A percentile compares a stretch with the other conserved stretches of the same genome.
phyloP scores from a whole-genome alignment of 148 eudicot genomes.

The Persicaria maculosa region DNA sequence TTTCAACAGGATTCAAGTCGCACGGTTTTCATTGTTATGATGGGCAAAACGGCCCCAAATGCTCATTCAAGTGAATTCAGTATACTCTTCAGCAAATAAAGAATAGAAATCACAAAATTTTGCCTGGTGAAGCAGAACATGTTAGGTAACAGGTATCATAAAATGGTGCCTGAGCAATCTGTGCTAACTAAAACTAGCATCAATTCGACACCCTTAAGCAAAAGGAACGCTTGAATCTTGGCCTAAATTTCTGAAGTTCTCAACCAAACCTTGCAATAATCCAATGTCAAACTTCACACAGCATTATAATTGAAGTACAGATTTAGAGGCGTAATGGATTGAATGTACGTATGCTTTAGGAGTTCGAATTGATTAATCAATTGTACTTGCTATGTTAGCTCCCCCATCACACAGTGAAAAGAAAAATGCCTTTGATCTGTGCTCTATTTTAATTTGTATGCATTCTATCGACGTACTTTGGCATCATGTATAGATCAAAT shows the following conservation, averaged over 20 bases:
- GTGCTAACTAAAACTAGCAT: neutral
- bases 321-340: neutral
- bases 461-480: neutral
- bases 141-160: neutral
- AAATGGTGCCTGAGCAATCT: neutral
- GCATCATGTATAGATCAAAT: neutral
- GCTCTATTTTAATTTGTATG: neutral
- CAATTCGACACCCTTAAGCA: neutral
- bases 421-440: neutral
- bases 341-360: neutral
- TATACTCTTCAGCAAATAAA: neutral
- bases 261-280: neutral
- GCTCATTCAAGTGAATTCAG: neutral
- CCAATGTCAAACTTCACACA: constrained; percentile 1
- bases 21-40: neutral
- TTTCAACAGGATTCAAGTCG: neutral
- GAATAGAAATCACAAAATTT: neutral
- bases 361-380: neutral
- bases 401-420: neutral
- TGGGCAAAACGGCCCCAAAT: neutral
- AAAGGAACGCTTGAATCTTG: constrained; percentile 1
- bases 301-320: neutral
- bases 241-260: neutral
- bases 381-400: neutral
- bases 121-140: neutral